These are phyloP conservation scores for Bidens hawaiensis DNA, from an alignment of 140 eudicot genomes.

Conservation along the genomic window DNA sequence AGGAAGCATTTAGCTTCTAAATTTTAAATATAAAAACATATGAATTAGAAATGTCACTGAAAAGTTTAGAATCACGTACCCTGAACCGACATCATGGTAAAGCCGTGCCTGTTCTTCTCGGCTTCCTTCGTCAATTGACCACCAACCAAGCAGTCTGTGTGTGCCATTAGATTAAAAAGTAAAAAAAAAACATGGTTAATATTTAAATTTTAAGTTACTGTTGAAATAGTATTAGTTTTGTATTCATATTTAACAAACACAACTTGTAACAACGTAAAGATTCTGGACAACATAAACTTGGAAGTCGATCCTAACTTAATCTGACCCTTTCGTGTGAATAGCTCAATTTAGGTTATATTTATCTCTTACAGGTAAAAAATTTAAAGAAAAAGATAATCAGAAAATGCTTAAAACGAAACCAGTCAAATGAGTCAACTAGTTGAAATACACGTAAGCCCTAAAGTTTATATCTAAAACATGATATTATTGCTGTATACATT, in stretches of 20 bases:
- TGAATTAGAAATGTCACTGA: not conserved
- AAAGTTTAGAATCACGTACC: slow-evolving; percentile 40
- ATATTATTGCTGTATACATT: not conserved
- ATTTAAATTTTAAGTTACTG: too few species aligned
- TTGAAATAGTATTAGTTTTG: not conserved
- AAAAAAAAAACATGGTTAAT: not conserved
- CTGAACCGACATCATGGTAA: slow-evolving; percentile 63
- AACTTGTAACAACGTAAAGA: not conserved
- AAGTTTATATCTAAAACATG: too few species aligned
- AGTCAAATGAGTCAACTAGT: not conserved
- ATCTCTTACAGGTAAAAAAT: not conserved
- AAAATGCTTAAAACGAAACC: not conserved
- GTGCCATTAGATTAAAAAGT: slow-evolving; percentile 14
- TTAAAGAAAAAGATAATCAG: not conserved
- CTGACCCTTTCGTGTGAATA: not conserved
- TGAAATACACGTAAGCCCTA: not conserved
- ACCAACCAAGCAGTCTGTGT: slow-evolving; percentile 94
- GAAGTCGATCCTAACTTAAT: not conserved
- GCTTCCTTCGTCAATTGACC: slow-evolving; percentile 98
- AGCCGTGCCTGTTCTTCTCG: slow-evolving; percentile 89
- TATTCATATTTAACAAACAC: not conserved
- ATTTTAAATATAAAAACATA: not conserved
- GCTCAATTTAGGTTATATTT: not conserved
- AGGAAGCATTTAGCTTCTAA: not conserved
- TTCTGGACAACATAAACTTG: not conserved